A percentile compares a stretch with the other conserved stretches of the same genome.
Conservation (phyloP, 2,329 filamentous ascomycete species). For the Berkeleyomyces basicola region DNA sequence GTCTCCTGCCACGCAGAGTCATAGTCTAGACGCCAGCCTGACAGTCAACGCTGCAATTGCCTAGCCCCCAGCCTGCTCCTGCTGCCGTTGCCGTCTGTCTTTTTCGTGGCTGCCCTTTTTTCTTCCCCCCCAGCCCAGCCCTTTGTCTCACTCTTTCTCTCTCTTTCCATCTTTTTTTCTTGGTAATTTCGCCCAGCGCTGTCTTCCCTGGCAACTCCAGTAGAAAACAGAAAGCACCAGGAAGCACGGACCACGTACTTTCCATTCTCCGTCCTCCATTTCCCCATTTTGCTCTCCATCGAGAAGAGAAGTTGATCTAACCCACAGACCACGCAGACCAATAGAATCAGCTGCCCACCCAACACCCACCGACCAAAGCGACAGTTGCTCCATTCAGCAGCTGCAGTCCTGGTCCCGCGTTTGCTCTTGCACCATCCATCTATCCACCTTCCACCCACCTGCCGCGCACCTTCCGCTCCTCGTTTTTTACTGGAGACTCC, state of each 20-base stretch:
- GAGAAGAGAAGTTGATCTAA: not conserved
- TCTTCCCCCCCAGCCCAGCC: not conserved
- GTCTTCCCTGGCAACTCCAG: not conserved
- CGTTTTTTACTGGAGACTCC: not conserved
- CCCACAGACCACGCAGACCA: not conserved
- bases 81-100: not conserved
- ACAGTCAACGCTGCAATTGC: not conserved
- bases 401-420: not conserved
- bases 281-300: not conserved
- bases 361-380: not conserved
- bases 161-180: conserved; percentile 7
- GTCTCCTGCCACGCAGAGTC: not conserved
- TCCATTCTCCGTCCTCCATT: not conserved
- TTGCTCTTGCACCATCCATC: not conserved
- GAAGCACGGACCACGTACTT: not conserved
- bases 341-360: not conserved
- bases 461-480: not conserved
- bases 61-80: not conserved
- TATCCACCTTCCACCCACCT: no score
- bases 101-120: not conserved
- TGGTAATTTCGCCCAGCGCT: not conserved
- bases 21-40: not conserved
- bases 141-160: not conserved
- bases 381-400: not conserved
- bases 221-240: not conserved